These are phyloP conservation scores for Detonula confervacea DNA, from an alignment of 352 stramenopile genomes.

Conservation along the genomic window DNA sequence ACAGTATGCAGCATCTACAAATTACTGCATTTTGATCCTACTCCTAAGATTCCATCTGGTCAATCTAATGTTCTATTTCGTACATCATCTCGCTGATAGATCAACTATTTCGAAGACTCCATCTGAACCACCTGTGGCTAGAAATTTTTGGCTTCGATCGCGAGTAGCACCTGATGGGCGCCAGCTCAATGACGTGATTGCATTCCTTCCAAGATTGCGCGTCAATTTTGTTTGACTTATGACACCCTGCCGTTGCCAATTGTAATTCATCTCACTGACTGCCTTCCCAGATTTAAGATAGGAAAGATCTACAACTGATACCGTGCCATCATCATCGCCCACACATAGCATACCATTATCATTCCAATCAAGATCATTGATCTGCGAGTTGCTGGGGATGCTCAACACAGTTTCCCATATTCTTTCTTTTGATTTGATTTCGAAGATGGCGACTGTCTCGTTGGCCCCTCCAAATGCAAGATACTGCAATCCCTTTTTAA, in stretches of 20 bases:
- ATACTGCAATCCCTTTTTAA: constrained; percentile 63
- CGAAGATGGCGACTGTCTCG: constrained; percentile 65
- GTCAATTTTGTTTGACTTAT: constrained; percentile 75
- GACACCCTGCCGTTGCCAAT: constrained; percentile 73
- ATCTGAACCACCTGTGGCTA: constrained; percentile 69
- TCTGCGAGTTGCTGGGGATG: constrained; percentile 49
- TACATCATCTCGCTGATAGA: no score
- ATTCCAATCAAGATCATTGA: constrained; percentile 73
- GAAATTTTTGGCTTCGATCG: constrained; percentile 45
- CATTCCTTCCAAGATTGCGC: constrained; percentile 62
- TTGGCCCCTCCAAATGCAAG: constrained; percentile 70
- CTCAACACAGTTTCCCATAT: constrained; percentile 72
- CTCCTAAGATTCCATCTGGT: no score
- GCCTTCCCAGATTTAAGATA: constrained; percentile 70
- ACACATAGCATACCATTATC: constrained; percentile 60
- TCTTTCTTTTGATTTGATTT: constrained; percentile 62
- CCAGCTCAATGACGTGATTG: constrained; percentile 65
- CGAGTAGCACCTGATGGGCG: constrained; percentile 38
- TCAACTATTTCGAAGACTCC: constrained; percentile 74
- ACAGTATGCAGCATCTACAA: no score
- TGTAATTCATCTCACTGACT: constrained; percentile 80
- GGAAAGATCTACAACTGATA: constrained; percentile 69
- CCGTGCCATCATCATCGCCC: constrained; percentile 64
- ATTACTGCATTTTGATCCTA: no score
- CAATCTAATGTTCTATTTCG: no score